phyloP scores from a whole-genome alignment of 768 basidiomycete species.

The Termitomyces sp. region DNA sequence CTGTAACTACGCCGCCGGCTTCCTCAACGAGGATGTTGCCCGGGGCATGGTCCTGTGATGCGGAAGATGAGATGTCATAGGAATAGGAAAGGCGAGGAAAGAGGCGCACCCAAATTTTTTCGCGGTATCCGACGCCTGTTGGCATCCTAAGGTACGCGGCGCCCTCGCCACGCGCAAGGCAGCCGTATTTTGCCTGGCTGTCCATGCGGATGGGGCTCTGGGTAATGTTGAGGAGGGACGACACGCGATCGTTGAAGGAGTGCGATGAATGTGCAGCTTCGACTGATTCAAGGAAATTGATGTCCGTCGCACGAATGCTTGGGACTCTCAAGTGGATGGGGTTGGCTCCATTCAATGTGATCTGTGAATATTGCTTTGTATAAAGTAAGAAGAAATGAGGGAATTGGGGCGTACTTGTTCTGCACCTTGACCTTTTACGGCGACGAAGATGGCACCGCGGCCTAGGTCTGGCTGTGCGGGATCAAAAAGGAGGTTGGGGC shows the following conservation, averaged over 20 bases:
- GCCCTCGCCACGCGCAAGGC: conserved; percentile 84
- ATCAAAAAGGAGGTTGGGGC: conserved; percentile 82
- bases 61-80: background rate
- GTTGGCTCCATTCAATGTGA: conserved; percentile 49
- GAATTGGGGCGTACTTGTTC: conserved; percentile 48
- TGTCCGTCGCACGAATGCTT: conserved; percentile 39
- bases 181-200: conserved; percentile 93
- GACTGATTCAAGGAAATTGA: conserved; percentile 87
- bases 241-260: conserved; percentile 75
- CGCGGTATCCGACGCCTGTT: conserved; percentile 72
- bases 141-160: conserved; percentile 82
- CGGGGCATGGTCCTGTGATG: conserved; percentile 80
- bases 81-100: background rate
- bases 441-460: conserved; percentile 82
- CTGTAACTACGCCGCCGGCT: conserved; percentile 85
- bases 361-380: conserved; percentile 30
- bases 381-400: background rate
- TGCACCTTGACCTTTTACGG: conserved; percentile 84
- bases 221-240: conserved; percentile 63
- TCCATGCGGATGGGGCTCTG: conserved; percentile 82
- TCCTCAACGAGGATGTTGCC: conserved; percentile 84
- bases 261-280: conserved; percentile 93
- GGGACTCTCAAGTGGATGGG: conserved; percentile 56
- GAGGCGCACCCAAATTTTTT: conserved; percentile 90
- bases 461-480: conserved; percentile 50